phyloP scores from a whole-genome alignment of 2,329 filamentous ascomycete species.

The Neoascochyta sp. region DNA sequence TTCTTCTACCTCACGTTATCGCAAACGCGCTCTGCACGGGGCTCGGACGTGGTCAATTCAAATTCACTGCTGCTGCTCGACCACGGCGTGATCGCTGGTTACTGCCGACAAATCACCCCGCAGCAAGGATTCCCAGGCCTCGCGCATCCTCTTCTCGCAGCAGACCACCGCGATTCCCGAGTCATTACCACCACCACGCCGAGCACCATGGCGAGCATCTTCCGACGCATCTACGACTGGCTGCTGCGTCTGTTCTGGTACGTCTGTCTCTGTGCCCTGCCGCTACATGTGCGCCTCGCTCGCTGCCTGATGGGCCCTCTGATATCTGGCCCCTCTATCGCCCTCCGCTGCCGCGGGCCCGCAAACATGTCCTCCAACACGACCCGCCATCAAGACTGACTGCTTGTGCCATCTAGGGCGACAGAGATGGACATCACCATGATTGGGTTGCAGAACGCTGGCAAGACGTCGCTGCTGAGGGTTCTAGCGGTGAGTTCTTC shows the following conservation, averaged over 20 bases:
- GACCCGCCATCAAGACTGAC: constrained; percentile 18
- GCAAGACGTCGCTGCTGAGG: constrained; percentile 90
- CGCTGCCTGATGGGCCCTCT: constrained; percentile 29
- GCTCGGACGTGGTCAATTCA: constrained; percentile 26
- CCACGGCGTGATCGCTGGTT: constrained; percentile 28
- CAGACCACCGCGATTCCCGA: constrained; percentile 22
- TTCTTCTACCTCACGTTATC: too few relatives aligned
- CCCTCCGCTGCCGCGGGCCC: too few relatives aligned
- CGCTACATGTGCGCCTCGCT: constrained; percentile 9
- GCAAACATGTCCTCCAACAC: constrained; percentile 13
- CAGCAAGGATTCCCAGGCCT: constrained; percentile 38
- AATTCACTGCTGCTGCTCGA: constrained; percentile 19
- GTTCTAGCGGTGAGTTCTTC: constrained; percentile 80
- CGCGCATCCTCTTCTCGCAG: constrained; percentile 25
- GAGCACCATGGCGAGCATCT: constrained; percentile 74
- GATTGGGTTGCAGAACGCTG: constrained; percentile 96
- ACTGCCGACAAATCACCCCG: constrained; percentile 28
- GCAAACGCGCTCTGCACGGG: too few relatives aligned
- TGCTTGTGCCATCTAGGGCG: constrained; percentile 59
- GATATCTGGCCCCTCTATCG: constrained; percentile 17
- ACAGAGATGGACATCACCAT: constrained; percentile 99
- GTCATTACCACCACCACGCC: constrained; percentile 31
- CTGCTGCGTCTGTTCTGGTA: constrained; percentile 96
- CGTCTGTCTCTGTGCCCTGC: constrained; percentile 35
- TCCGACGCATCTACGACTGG: constrained; percentile 97